Conservation (phyloP, 169 alveolate species). For the Eimeria zaria region DNA sequence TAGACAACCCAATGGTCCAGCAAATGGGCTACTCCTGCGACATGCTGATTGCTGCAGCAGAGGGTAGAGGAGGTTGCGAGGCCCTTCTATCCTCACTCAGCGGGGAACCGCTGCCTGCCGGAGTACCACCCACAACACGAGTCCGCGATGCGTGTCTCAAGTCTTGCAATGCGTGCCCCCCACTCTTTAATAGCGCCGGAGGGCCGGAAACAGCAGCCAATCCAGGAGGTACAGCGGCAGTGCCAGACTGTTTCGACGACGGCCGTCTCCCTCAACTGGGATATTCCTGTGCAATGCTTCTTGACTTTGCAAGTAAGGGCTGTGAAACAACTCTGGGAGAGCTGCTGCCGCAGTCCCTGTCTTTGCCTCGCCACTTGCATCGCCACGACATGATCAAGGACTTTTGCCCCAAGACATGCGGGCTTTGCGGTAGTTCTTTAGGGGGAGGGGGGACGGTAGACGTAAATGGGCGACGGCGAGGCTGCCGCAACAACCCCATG, state of each 20-base stretch:
- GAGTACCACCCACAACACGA: constrained; percentile 86
- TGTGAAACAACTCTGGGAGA: constrained; percentile 78
- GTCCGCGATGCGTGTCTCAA: constrained; percentile 81
- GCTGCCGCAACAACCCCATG: constrained; percentile 85
- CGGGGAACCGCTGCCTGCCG: constrained; percentile 76
- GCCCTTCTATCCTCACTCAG: constrained; percentile 68
- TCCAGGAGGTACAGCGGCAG: constrained; percentile 47
- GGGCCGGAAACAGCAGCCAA: constrained; percentile 6
- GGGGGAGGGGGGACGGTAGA: constrained; percentile 50
- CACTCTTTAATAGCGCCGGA: constrained; percentile 20
- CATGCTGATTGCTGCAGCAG: constrained; percentile 77
- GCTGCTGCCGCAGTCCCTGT: constrained; percentile 74
- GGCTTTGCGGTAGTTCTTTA: constrained; percentile 36
- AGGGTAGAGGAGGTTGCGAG: constrained; percentile 84
- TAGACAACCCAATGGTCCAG: constrained; percentile 87
- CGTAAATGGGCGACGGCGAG: constrained; percentile 26
- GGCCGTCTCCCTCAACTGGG: constrained; percentile 88
- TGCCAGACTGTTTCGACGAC: constrained; percentile 85
- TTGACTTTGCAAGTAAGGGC: constrained; percentile 70
- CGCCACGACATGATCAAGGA: constrained; percentile 78
- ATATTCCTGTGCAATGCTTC: constrained; percentile 87
- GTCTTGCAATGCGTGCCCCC: constrained; percentile 76
- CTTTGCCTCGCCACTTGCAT: constrained; percentile 58
- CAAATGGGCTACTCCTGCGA: constrained; percentile 88
- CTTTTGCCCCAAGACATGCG: constrained; percentile 81